Evolutionary conservation across 1,284 basidiomycete genomes (phyloP).

Genomic region (Cystobasidiaceae sp.): DNA sequence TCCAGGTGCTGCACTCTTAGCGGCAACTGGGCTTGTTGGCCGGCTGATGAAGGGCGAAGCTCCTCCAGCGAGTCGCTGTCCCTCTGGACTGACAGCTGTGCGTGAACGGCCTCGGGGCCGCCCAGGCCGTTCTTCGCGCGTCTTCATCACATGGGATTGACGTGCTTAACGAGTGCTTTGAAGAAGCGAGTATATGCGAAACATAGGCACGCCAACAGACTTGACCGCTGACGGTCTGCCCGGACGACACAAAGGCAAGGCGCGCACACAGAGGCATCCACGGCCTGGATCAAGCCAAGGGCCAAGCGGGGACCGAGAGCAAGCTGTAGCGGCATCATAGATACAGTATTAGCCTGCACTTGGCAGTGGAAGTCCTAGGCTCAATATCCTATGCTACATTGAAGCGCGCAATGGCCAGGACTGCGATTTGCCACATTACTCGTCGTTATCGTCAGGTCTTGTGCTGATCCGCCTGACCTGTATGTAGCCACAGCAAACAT

Average conservation of each 20-base stretch:
- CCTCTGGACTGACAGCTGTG: background rate
- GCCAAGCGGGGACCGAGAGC: no score
- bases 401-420: no score
- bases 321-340: no score
- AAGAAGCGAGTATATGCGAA: no score
- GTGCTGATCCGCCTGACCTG: slow-evolving; percentile 21
- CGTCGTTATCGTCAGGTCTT: slow-evolving; percentile 14
- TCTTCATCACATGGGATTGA: slow-evolving; percentile 13
- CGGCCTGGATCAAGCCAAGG: no score
- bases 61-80: background rate
- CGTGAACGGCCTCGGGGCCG: background rate
- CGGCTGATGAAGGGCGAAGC: slow-evolving; percentile 13
- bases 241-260: no score
- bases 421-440: background rate
- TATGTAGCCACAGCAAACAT: background rate
- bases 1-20: background rate
- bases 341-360: no score
- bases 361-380: no score
- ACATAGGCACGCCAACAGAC: no score
- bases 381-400: no score
- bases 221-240: no score
- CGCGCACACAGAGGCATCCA: no score
- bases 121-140: slow-evolving; percentile 2
- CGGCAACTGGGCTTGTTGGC: background rate
- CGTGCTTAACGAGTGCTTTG: background rate